Evolutionary conservation across 106 monocot genomes (phyloP), one percentile per base, ranked within the genome.

Genomic region (Phalaenopsis equestris): DNA sequence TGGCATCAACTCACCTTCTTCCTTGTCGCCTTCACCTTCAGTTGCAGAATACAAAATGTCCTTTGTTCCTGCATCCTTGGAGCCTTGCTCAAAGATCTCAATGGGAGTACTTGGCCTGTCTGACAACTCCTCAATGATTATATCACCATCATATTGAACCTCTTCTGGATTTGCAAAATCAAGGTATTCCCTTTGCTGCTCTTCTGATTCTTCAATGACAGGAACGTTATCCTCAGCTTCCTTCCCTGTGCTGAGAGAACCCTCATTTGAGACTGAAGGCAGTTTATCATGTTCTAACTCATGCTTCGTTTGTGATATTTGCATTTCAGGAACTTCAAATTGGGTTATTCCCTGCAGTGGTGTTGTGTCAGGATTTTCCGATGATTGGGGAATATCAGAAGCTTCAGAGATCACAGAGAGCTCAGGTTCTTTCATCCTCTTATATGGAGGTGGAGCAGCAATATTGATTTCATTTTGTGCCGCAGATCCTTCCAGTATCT

Each of bases 1-100:
- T 1, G 86, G 77, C 83, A 88, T 72, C 83, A 87, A 73, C 52
- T 90, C 92, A 0, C 90, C 92, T 75, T 93, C 92, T 72, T 93
- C 90, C 78, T 77, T 90, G 5, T 83, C 87, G 21, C 90, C 88
- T 49, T 92, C 92, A 30, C 67, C 86, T 21, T 86, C 90, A 52
- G 65, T 75, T 46, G 79, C 56, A 68, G 76, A 37, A 46, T 79
- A 77, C 73, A 39, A 39, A 21, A 79, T 74, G 6, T 83, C 90
- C 76, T 88, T 84, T 49, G 10, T 73, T 24, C 80, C 87, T 67
- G 86, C 90, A 75, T 41, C 42, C 75, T 79, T 85, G n/a, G n/a
- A 56, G 8, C 41, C 19, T 61, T 87, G 85, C 80, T 85, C 87
- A 11, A 82, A 3, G 36, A 41, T 37, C 68, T 68, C 68, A 36